Evolutionary conservation across 129 eudicot genomes (phyloP), one percentile per base, ranked within the genome.

Genomic region (Glebionis coronaria): DNA sequence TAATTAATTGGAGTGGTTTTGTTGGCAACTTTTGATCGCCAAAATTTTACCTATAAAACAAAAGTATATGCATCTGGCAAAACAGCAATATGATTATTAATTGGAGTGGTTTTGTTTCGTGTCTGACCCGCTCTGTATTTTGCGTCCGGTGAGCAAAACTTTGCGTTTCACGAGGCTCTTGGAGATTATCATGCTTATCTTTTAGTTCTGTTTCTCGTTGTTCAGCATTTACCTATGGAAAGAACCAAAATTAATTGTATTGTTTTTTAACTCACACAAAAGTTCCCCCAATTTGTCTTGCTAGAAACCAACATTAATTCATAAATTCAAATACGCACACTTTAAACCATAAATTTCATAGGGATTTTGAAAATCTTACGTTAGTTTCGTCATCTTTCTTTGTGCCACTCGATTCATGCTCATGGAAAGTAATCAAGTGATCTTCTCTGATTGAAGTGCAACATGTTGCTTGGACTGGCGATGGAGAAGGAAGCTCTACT

Each of bases 401-500:
- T 11, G 56, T 52, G 19, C 70, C 46, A 40, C 76, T 72, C 13
- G 63, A 0, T 62, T 72, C 70, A 72, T 69, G 69, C 20, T 71
- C 3, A 10, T 71, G 52, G 35, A 71, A 60, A 68, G 16, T 5
- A 53, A 68, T 10, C 16, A 53, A 29, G 12, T 38, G 11, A 12
- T 68, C 72, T 18, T 54, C 52, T n/a, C 21, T 35, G 20, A 14
- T 38, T 16, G 38, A 38, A 9, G 38, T 49, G 19, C 52, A 18
- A 3, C 61, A 6, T 18, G 68, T 49, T 47, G 44, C 15, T 40
- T 31, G 38, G 14, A 13, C n/a, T 2, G 69, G 76, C 9, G 69
- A 71, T 35, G 76, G 44, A 49, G 76, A 50, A 29, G 76, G 76
- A 51, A 71, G 76, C 40, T 71, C 69, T 50, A 71, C 76, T n/a